Evolutionary conservation across 2,329 filamentous ascomycete species (phyloP).

Genomic region (Nakataea oryzae): DNA sequence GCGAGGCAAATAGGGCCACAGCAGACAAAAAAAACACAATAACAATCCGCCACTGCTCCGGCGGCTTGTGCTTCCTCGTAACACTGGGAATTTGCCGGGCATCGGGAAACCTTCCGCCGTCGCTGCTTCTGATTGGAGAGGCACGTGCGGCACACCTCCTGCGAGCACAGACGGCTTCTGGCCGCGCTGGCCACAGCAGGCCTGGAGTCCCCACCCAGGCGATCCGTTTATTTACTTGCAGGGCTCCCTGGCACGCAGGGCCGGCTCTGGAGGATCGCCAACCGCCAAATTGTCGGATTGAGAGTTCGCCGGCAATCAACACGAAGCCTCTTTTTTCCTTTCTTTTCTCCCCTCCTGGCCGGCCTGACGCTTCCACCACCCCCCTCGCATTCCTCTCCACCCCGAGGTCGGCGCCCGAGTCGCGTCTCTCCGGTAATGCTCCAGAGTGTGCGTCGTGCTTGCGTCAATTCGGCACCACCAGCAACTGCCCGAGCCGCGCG

Average conservation of each 20-base stretch:
- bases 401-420: neutral
- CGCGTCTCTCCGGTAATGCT: neutral
- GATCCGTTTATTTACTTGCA: conserved; percentile 1
- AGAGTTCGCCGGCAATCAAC: neutral
- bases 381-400: neutral
- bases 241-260: neutral
- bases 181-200: neutral
- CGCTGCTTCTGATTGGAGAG: neutral
- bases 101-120: neutral
- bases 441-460: neutral
- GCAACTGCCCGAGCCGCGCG: neutral
- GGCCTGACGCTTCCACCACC: neutral
- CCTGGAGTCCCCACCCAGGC: neutral
- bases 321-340: neutral
- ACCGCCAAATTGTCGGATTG: neutral
- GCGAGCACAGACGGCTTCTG: conserved; percentile 1
- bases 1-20: no score
- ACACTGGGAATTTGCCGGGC: neutral
- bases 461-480: neutral
- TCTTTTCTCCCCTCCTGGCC: neutral
- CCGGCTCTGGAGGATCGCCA: neutral
- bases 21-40: neutral
- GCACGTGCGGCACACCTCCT: conserved; percentile 3
- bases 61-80: neutral
- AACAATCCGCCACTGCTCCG: neutral